These are phyloP conservation scores for Imleria badia DNA, from an alignment of 768 basidiomycete species.

Conservation along the genomic window DNA sequence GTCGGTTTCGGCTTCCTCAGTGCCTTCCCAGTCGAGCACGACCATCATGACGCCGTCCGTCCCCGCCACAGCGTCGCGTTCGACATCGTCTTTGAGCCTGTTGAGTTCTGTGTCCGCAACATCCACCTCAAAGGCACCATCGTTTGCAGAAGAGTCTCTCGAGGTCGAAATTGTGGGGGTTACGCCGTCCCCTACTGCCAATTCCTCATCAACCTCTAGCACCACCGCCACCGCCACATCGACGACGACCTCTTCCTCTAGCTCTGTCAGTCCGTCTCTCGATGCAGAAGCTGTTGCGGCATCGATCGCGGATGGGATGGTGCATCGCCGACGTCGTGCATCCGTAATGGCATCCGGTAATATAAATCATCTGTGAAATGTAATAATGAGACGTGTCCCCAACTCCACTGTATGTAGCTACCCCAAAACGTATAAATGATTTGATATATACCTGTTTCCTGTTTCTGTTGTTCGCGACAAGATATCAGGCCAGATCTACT, in stretches of 20 bases:
- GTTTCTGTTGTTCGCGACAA: neutral
- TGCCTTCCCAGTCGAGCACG: conserved; percentile 1
- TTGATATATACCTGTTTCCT: no score
- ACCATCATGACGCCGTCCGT: neutral
- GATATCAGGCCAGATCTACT: neutral
- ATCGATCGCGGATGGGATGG: conserved; percentile 11
- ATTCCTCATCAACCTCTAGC: conserved; percentile 1
- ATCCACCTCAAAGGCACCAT: neutral
- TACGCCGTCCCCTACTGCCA: neutral
- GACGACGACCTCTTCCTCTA: neutral
- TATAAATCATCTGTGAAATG: neutral
- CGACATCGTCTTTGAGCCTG: conserved; percentile 2
- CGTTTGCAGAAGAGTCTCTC: conserved; percentile 15
- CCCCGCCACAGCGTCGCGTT: neutral
- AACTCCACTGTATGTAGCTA: neutral
- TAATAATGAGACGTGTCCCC: neutral
- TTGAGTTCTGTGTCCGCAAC: neutral
- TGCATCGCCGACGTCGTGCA: neutral
- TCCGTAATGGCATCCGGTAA: neutral
- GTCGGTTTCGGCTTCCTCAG: conserved; percentile 9
- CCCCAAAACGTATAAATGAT: neutral
- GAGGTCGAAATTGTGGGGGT: conserved; percentile 22
- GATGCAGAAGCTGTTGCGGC: conserved; percentile 23
- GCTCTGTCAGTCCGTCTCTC: conserved; percentile 2
- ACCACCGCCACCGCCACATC: neutral